Evolutionary conservation across 352 stramenopile species (phyloP).

Genomic region (Phytopythium chamaehyphon): DNA sequence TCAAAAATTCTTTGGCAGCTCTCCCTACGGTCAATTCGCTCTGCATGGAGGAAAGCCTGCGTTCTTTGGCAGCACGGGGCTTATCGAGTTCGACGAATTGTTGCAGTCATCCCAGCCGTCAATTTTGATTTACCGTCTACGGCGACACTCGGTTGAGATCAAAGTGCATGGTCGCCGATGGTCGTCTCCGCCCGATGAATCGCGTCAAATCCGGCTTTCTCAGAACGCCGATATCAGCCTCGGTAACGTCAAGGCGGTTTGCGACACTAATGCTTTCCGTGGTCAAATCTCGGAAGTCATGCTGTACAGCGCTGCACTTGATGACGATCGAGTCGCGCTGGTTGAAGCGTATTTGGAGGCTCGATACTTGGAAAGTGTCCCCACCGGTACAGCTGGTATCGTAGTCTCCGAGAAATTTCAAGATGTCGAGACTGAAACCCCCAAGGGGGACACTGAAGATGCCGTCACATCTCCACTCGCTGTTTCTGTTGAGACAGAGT

Average conservation of each 20-base stretch:
- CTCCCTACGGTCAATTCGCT: constrained; percentile 62
- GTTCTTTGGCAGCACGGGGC: constrained; percentile 44
- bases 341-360: constrained; percentile 42
- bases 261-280: constrained; percentile 58
- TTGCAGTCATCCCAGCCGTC: constrained; percentile 22
- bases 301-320: constrained; percentile 42
- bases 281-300: constrained; percentile 51
- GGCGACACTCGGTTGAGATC: constrained; percentile 37
- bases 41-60: constrained; percentile 51
- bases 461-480: too few species aligned
- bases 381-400: neutral
- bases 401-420: neutral
- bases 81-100: constrained; percentile 25
- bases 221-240: constrained; percentile 43
- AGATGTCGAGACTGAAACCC: too few species aligned
- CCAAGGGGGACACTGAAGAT: too few species aligned
- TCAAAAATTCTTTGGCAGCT: constrained; percentile 72
- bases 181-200: constrained; percentile 10
- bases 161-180: constrained; percentile 30
- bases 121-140: constrained; percentile 45
- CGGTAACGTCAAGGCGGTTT: constrained; percentile 46
- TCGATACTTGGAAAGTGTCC: neutral
- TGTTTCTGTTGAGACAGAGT: too few species aligned
- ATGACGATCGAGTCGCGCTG: constrained; percentile 16
- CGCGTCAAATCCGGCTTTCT: constrained; percentile 30